Conservation (phyloP, 495 filamentous ascomycete species). For the Umbilicaria muhlenbergii region DNA sequence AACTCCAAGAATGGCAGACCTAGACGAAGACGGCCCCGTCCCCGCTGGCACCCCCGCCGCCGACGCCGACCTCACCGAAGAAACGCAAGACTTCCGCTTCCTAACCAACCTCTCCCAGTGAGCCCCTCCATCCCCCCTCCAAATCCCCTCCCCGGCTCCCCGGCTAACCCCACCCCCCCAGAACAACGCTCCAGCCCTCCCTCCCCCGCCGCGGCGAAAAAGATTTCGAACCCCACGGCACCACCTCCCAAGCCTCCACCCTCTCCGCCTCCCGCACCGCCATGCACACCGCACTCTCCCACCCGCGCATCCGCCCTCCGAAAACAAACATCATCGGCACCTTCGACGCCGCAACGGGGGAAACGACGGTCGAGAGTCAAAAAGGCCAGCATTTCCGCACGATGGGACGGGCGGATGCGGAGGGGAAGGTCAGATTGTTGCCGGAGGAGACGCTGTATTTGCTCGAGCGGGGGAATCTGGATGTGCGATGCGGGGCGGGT, state of each 20-base stretch:
- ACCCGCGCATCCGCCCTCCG: slow-evolving; percentile 46
- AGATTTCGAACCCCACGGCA: slow-evolving; percentile 90
- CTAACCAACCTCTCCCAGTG: slow-evolving; percentile 44
- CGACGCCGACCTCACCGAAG: slow-evolving; percentile 60
- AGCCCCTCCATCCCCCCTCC: slow-evolving; percentile 4
- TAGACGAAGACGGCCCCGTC: slow-evolving; percentile 5
- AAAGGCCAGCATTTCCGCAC: slow-evolving; percentile 39
- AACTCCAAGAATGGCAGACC: slow-evolving; percentile 5
- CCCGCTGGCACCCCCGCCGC: not conserved
- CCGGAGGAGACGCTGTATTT: slow-evolving; percentile 86
- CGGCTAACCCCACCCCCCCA: slow-evolving; percentile 1
- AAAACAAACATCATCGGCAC: slow-evolving; percentile 38
- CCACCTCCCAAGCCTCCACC: slow-evolving; percentile 55
- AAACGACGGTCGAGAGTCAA: slow-evolving; percentile 23
- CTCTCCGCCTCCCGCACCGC: slow-evolving; percentile 71
- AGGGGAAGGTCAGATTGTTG: slow-evolving; percentile 58
- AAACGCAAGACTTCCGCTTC: slow-evolving; percentile 77
- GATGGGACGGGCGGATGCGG: slow-evolving; percentile 40
- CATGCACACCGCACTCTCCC: slow-evolving; percentile 76
- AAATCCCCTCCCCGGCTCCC: slow-evolving; percentile 2
- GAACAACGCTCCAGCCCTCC: slow-evolving; percentile 14
- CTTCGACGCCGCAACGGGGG: slow-evolving; percentile 30
- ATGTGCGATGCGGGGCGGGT: slow-evolving; percentile 53
- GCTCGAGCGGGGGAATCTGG: slow-evolving; percentile 71
- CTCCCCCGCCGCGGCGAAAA: slow-evolving; percentile 79